Conservation (phyloP, 108 stramenopile species). For the Cyclotella baltica region DNA sequence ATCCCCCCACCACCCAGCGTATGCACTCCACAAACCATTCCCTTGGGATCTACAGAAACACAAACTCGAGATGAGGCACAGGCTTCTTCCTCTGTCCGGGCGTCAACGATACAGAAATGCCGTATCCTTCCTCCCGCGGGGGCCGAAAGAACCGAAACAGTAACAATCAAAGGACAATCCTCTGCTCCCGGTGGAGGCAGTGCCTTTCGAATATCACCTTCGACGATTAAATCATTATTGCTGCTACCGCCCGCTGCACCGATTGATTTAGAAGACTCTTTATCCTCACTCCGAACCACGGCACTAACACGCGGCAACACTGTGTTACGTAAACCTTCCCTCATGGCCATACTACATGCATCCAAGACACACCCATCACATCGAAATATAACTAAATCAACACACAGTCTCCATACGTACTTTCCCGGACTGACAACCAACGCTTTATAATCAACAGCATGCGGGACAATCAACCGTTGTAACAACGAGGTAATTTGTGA, state of each 20-base stretch:
- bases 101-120: constrained; percentile 66
- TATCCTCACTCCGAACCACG: constrained; percentile 25
- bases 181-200: constrained; percentile 52
- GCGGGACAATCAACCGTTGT: constrained; percentile 58
- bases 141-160: constrained; percentile 54
- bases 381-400: constrained; percentile 69
- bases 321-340: constrained; percentile 60
- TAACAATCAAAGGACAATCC: constrained; percentile 64
- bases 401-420: constrained; percentile 71
- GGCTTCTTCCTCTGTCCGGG: constrained; percentile 70
- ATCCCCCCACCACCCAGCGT: constrained; percentile 53
- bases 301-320: constrained; percentile 56
- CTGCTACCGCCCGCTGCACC: constrained; percentile 5
- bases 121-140: constrained; percentile 12
- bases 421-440: constrained; percentile 65
- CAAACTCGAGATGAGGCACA: constrained; percentile 68
- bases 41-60: constrained; percentile 63
- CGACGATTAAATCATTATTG: constrained; percentile 57
- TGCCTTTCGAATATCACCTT: constrained; percentile 63
- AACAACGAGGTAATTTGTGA: constrained; percentile 59
- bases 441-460: constrained; percentile 50
- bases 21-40: constrained; percentile 65
- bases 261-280: not conserved
- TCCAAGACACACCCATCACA: constrained; percentile 72
- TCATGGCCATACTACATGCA: constrained; percentile 62